Evolutionary conservation across 805 yeast species (phyloP).

Genomic region (Candida suzukii): DNA sequence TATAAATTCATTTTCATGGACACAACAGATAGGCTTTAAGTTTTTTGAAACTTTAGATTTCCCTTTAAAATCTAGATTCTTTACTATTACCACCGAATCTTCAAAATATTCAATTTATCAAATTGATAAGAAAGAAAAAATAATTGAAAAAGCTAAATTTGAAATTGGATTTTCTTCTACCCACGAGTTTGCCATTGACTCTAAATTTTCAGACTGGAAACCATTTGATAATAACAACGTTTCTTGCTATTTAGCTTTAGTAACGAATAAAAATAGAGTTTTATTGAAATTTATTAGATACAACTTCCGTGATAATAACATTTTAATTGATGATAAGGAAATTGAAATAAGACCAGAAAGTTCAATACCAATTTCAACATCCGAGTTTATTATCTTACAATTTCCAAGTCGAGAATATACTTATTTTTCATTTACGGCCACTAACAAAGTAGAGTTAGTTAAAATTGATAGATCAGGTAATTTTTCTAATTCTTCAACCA

Average conservation of each 20-base stretch:
- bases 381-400: not conserved
- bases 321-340: not conserved
- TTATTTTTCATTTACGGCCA: not conserved
- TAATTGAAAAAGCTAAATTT: not conserved
- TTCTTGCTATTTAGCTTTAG: not conserved
- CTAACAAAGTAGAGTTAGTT: slow-evolving; percentile 3
- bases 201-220: not conserved
- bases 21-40: slow-evolving; percentile 2
- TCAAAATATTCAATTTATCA: not conserved
- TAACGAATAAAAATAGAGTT: not conserved
- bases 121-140: not conserved
- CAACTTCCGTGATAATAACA: not conserved
- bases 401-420: not conserved
- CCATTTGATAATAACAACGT: not conserved
- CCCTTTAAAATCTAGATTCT: slow-evolving; percentile 7
- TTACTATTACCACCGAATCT: slow-evolving; percentile 5
- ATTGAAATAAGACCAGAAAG: not conserved
- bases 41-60: slow-evolving; percentile 5
- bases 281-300: not conserved
- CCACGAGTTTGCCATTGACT: not conserved
- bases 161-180: not conserved
- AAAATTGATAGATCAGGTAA: slow-evolving; percentile 1
- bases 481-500: not conserved
- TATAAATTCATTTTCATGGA: slow-evolving; percentile 18
- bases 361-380: not conserved